These are phyloP conservation scores for Aureobasidium subglaciale DNA, from an alignment of 2,329 filamentous ascomycete species.

Conservation along the genomic window DNA sequence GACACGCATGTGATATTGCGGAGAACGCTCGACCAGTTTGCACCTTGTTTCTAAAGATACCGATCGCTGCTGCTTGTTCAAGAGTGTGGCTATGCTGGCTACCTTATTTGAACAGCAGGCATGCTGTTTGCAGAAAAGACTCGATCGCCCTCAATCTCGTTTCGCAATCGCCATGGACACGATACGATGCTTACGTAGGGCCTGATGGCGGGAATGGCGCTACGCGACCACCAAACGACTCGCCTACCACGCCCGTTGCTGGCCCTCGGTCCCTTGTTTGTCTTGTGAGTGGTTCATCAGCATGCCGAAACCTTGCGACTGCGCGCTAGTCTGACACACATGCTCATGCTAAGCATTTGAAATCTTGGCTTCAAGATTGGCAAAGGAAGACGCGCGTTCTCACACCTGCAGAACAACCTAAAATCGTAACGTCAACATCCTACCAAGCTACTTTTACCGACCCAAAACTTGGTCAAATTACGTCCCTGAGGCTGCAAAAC, in stretches of 20 bases:
- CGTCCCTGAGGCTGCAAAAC: not conserved
- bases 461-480: conserved; percentile 4
- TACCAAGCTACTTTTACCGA: not conserved
- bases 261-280: not conserved
- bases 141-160: no score
- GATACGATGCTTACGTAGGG: not conserved
- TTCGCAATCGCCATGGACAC: no score
- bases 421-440: not conserved
- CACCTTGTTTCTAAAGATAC: not conserved
- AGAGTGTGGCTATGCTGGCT: not conserved
- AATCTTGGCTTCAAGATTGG: not conserved
- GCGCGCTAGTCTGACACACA: not conserved
- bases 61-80: not conserved
- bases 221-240: not conserved
- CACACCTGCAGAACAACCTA: not conserved
- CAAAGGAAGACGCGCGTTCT: not conserved
- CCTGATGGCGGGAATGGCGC: not conserved
- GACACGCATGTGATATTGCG: conserved; percentile 7
- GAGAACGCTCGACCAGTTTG: not conserved
- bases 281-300: not conserved
- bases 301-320: not conserved
- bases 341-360: not conserved
- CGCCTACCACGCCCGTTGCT: not conserved
- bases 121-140: no score
- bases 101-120: not conserved